Evolutionary conservation across 2,329 filamentous ascomycete genomes (phyloP), one percentile per base, ranked within the genome.

Genomic region (Calycina marina): DNA sequence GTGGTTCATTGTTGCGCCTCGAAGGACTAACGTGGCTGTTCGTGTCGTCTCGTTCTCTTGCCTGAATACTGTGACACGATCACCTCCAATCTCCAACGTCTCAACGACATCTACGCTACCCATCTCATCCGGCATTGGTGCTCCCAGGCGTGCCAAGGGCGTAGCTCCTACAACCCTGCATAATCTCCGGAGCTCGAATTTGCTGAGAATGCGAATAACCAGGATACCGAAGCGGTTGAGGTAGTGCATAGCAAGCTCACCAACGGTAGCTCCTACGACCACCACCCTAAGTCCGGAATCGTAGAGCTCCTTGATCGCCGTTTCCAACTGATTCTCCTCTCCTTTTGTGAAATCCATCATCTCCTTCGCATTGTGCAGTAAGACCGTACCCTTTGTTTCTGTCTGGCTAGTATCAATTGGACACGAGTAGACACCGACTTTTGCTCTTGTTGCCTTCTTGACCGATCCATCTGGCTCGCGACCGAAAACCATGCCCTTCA

Each of bases 111-210:
- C 90, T 42, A 98, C 75, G 48, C 62, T 79, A 43, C 90, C 90
- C 86, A 93, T 96, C 67, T 98, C 90, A 48, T 98, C 90, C n/a
- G 92, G 90, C 90, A 98, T 98, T 27, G 90, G 90, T 11, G 92
- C 90, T 43, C 90, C 90, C 29, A 98, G 68, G 49, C 90, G 79
- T 32, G 92, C 92, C 40, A 98, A 70, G n/a, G 90, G 90, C 10
- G 90, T 94, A 35, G 90, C 90, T 41, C 88, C 88, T 32, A 96
- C 88, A 14, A 98, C 90, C 41, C 90, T 79, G 69, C 92, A 98
- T 50, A 96, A 67, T 51, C 90, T 74, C 47, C 90, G 78, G 39
- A 98, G 74, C 62, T 98, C 90, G 52, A 96, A 98, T 61, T 98
- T 98, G 62, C 85, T 93, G 50, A 96, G 74, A 45, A 98, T 78